phyloP scores from a whole-genome alignment of 148 eudicot genomes.

The Spergularia marina region DNA sequence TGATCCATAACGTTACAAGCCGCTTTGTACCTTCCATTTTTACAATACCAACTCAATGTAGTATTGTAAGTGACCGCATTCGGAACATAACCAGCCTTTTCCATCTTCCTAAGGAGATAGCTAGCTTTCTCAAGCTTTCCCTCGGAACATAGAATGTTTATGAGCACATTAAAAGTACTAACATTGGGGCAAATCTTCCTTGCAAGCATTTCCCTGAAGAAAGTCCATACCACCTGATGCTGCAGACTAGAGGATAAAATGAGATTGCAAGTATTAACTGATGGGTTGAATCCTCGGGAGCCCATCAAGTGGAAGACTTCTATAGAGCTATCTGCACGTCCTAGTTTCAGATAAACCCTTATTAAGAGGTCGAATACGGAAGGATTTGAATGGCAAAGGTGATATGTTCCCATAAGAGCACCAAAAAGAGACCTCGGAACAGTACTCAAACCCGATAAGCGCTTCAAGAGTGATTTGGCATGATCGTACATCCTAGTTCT shows the following conservation, averaged over 20 bases:
- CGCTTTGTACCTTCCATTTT: slow-evolving; percentile 54
- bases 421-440: slow-evolving; percentile 47
- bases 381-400: slow-evolving; percentile 76
- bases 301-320: slow-evolving; percentile 55
- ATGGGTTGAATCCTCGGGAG: slow-evolving; percentile 65
- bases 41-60: slow-evolving; percentile 64
- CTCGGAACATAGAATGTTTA: slow-evolving; percentile 54
- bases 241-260: slow-evolving; percentile 49
- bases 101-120: slow-evolving; percentile 73
- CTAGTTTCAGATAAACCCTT: slow-evolving; percentile 50
- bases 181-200: slow-evolving; percentile 61
- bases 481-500: slow-evolving; percentile 74
- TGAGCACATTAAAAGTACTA: slow-evolving; percentile 65
- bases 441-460: slow-evolving; percentile 36
- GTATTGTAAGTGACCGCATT: slow-evolving; percentile 71
- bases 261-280: slow-evolving; percentile 68
- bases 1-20: slow-evolving; percentile 63
- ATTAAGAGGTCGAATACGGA: slow-evolving; percentile 76
- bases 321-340: slow-evolving; percentile 47
- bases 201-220: slow-evolving; percentile 63
- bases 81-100: slow-evolving; percentile 64
- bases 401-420: slow-evolving; percentile 73
- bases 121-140: slow-evolving; percentile 70
- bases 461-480: slow-evolving; percentile 52
- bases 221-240: slow-evolving; percentile 45